Conservation (phyloP, 768 basidiomycete genomes). For the Piloderma croceum region DNA sequence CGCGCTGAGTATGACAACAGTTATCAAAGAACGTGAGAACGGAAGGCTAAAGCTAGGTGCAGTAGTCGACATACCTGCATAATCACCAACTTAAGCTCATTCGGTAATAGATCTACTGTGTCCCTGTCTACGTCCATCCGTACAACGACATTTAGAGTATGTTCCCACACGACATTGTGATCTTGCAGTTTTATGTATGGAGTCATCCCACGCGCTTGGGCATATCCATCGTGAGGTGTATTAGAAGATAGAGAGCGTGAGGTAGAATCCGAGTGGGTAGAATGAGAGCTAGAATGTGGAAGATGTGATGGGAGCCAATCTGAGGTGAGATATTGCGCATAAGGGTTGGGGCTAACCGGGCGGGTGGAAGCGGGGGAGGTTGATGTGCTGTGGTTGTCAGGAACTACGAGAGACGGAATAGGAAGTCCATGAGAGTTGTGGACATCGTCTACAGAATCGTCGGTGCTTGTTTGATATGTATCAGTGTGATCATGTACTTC, state of each 20-base stretch:
- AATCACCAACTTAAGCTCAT: constrained; percentile 61
- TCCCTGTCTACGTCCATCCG: constrained; percentile 58
- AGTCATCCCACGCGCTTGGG: constrained; percentile 56
- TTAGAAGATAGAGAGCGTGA: constrained; percentile 7
- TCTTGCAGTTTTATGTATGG: constrained; percentile 54
- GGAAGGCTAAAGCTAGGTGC: constrained; percentile 6
- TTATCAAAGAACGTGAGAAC: background rate
- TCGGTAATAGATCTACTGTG: constrained; percentile 42
- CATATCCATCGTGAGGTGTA: constrained; percentile 10
- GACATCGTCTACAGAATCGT: background rate
- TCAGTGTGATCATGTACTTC: background rate
- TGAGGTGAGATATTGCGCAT: background rate
- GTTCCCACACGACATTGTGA: constrained; percentile 60
- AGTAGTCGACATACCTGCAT: constrained; percentile 43
- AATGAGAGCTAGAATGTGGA: constrained; percentile 1
- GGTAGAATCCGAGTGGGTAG: constrained; percentile 8
- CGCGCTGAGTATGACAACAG: constrained; percentile 43
- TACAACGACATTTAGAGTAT: constrained; percentile 50
- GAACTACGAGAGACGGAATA: background rate
- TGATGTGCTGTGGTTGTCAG: background rate
- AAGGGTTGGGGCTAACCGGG: background rate
- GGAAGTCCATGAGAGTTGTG: background rate
- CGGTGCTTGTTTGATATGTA: background rate
- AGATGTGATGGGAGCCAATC: background rate
- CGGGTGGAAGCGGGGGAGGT: background rate